Evolutionary conservation across 2,329 filamentous ascomycete genomes (phyloP).

Genomic region (Arthrobotrys conoides): DNA sequence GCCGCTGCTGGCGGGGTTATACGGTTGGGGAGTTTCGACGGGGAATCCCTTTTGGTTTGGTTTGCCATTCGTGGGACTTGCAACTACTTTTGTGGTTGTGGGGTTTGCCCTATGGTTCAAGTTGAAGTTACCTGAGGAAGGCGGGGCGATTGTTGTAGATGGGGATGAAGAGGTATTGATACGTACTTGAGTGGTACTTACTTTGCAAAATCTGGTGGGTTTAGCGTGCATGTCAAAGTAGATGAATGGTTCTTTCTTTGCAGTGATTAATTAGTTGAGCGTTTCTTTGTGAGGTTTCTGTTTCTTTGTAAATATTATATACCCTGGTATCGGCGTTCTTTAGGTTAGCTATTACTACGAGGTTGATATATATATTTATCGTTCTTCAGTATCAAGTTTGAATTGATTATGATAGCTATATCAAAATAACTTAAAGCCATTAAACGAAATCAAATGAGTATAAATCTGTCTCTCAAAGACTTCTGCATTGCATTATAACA

Average conservation of each 20-base stretch:
- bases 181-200: neutral
- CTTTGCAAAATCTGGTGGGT: neutral
- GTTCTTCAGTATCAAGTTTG: neutral
- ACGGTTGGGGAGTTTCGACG: constrained; percentile 44
- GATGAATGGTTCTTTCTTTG: neutral
- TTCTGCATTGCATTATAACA: constrained; percentile 2
- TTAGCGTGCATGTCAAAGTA: constrained; percentile 11
- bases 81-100: constrained; percentile 30
- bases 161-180: constrained; percentile 31
- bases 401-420: neutral
- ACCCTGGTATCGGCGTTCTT: constrained; percentile 11
- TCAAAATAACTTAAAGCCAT: neutral
- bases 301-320: constrained; percentile 16
- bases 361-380: neutral
- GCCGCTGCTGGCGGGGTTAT: constrained; percentile 43
- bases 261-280: neutral
- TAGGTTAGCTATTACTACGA: neutral
- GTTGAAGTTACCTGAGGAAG: constrained; percentile 41
- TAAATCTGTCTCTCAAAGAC: constrained; percentile 20
- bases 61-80: constrained; percentile 43
- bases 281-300: constrained; percentile 1
- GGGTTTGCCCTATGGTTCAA: constrained; percentile 44
- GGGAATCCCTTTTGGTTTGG: constrained; percentile 54
- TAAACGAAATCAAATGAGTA: neutral
- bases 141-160: constrained; percentile 27